Percentiles rank a stretch among this genome's conserved stretches.
Conservation (phyloP, 129 eudicot species). For the Lactuca saligna region DNA sequence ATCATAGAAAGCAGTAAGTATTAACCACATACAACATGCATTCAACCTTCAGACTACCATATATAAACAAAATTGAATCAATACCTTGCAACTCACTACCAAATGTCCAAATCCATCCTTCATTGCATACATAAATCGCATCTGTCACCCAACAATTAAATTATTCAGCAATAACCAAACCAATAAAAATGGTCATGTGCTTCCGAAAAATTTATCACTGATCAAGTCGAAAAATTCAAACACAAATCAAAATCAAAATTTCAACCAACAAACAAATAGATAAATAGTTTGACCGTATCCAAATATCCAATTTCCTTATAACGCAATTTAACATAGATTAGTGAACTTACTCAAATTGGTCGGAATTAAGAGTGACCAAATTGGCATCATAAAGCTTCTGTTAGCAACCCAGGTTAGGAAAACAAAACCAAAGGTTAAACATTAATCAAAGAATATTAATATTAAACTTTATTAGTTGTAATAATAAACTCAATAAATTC, state of each 20-base stretch:
- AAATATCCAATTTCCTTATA: constrained; percentile 2
- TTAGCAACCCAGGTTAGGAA: too few relatives aligned
- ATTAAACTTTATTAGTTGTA: too few relatives aligned
- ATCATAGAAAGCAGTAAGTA: neutral
- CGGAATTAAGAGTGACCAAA: constrained; percentile 15
- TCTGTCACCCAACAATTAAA: constrained; percentile 8
- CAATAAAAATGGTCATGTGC: constrained; percentile 26
- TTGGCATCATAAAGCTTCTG: too few relatives aligned
- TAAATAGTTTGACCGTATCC: neutral
- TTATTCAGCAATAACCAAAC: constrained; percentile 27
- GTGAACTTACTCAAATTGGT: constrained; percentile 12
- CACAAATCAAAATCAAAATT: constrained; percentile 12
- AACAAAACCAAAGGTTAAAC: too few relatives aligned
- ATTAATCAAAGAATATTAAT: too few relatives aligned
- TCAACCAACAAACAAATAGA: constrained; percentile 6
- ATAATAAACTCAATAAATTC: too few relatives aligned
- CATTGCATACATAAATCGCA: constrained; percentile 19
- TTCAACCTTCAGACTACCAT: constrained; percentile 8
- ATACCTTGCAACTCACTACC: constrained; percentile 72
- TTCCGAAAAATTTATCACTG: constrained; percentile 22
- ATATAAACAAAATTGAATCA: constrained; percentile 9
- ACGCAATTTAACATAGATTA: constrained; percentile 13
- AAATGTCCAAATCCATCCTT: constrained; percentile 61
- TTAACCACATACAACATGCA: constrained; percentile 5
- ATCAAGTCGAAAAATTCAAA: constrained; percentile 33